Base-by-base conservation (phyloP, 176 grass and related monocot genomes). In the Ampelocalamus luodianensis region DNA sequence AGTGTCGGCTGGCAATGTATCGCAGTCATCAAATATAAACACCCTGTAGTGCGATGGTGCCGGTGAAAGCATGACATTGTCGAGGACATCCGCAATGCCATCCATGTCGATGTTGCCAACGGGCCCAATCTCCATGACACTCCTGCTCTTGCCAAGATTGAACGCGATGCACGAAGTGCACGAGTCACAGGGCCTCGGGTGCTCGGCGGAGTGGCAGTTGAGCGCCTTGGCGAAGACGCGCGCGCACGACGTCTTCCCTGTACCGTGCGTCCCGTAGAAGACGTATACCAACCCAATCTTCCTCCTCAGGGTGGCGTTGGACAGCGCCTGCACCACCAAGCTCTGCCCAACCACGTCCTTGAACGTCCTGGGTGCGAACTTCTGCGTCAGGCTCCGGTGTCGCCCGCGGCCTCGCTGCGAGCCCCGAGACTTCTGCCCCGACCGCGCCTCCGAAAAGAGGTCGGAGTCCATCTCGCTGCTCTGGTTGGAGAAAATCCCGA, bases 181-280 rank as follows among this genome's bases (percentile, higher is more conserved):
- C 8, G 67, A 68, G 65, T 92, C 87, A 44, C 95, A 98, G 65
- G 95, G 95, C 80, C 85, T 93, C 10, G 73, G 74, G 50, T 88
- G 80, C 51, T 85, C 88, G 29, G 68, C 53, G 29, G 95, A 95
- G 61, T 71, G 89, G 85, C 95, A 98, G 80, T 93, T 95, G 68
- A 98, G 92, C 23, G 93, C 87, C 82, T 93, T 95, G 79, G 95
- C 91, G 29, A 98, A 95, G 55, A 95, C 87, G 4, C 90, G 89
- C 0, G 93, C 95, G 58, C 89, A 91, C 0, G 95, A 98, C 8
- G 95, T 95, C 83, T 98, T 98, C 23, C 95, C 95, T 3, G 93
- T 98, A 3, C 95, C 95, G 39, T 92, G 89, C 65, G 93, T 80
- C 51, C 95, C 95, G n/a, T 98, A 90, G 80, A 98, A 93, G 55